Evolutionary conservation across 1,139 yeast genomes (phyloP).

Genomic region (Chernovozyma sophiae-reginae): DNA sequence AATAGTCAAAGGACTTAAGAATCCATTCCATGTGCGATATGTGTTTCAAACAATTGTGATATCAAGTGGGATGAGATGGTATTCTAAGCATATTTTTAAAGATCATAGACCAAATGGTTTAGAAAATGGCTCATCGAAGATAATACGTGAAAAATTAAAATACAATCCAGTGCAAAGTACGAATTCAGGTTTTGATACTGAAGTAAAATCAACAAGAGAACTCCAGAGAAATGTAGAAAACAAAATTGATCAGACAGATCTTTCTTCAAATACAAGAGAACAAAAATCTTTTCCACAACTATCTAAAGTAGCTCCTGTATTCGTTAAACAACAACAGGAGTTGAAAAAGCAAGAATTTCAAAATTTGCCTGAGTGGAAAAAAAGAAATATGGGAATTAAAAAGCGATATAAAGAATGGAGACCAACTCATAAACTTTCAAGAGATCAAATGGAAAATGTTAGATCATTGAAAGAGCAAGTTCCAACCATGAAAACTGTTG

Average conservation of each 20-base stretch:
- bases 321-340: background rate
- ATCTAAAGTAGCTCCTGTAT: background rate
- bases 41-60: background rate
- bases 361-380: slow-evolving; percentile 50
- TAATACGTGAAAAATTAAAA: too few species aligned
- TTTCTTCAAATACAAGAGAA: too few species aligned
- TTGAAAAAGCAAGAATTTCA: background rate
- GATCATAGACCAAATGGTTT: too few species aligned
- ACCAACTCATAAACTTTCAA: slow-evolving; percentile 63
- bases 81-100: background rate
- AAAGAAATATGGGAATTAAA: slow-evolving; percentile 57
- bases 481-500: slow-evolving; percentile 59
- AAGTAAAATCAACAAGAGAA: too few species aligned
- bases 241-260: too few species aligned
- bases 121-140: too few species aligned
- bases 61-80: background rate
- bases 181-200: too few species aligned
- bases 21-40: background rate
- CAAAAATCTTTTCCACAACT: background rate
- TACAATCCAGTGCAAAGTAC: too few species aligned
- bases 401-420: slow-evolving; percentile 67
- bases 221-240: too few species aligned
- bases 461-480: slow-evolving; percentile 48
- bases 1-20: background rate
- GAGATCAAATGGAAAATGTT: slow-evolving; percentile 68